Base-by-base conservation (phyloP, 176 grass and related monocot species). In the Carex parvula region DNA sequence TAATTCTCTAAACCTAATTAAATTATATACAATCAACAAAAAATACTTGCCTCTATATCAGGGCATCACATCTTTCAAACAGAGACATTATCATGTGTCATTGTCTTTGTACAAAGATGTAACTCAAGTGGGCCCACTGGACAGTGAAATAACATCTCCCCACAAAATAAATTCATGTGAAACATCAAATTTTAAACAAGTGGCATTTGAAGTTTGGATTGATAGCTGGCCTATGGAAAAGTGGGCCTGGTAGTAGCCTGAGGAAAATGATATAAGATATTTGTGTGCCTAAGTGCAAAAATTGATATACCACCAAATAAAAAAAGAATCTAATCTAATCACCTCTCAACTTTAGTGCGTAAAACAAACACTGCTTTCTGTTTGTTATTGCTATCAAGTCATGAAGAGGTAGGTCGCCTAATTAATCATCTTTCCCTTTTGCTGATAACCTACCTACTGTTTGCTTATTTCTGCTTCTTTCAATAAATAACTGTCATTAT, bases 311-410 rank as follows among this genome's bases (percentile, higher is more conserved):
- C 79, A 81, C 30, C 32, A 62, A 44, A 81, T 81, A 46, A 60
- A 81, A 79, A 58, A 79, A 53, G 1, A 55, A 77, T 22, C 52
- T 39, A 60, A n/a, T 52, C 80, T 55, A 65, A 68, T 82, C 37
- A 67, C 52, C 6, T 8, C 17, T 18, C 17, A 44, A 68, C 61
- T 65, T 68, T 67, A 83, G n/a, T 54, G 60, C 67, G 39, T 68
- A 65, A 83, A 83, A 83, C 80, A 83, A 83, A 83, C 60, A 67
- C 41, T 65, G 68, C 60, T 68, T 83, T 83, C 37, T n/a, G 54
- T 83, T 55, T 18, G 20, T 83, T 68, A 65, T 67, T 77, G 73
- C 17, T 12, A 55, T 46, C 42, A 64, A 83, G 67, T 82, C 60
- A 83, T 83, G 59, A 83, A 46, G 60, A 83, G 80, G 80, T 83